phyloP scores from a whole-genome alignment of 495 filamentous ascomycete species.

The Aspergillus affinis region DNA sequence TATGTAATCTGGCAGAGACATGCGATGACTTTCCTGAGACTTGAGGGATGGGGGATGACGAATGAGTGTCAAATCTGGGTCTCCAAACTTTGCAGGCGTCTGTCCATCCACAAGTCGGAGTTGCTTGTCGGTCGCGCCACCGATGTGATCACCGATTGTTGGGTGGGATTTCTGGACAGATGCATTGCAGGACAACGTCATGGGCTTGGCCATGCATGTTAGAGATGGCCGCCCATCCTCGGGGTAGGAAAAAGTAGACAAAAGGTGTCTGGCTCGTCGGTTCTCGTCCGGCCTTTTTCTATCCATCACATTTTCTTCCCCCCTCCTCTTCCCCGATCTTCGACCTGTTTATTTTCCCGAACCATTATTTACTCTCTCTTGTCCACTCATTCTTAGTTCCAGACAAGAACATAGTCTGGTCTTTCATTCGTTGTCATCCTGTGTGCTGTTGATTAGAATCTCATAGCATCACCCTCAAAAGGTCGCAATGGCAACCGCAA shows the following conservation, averaged over 20 bases:
- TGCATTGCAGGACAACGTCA: slow-evolving; percentile 28
- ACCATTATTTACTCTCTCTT: neutral
- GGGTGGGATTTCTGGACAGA: neutral
- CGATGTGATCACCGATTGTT: neutral
- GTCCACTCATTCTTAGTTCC: neutral
- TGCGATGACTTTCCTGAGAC: neutral
- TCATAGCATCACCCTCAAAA: neutral
- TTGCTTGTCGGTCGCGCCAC: slow-evolving; percentile 13
- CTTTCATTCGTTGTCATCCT: neutral
- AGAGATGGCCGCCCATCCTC: neutral
- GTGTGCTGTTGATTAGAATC: neutral
- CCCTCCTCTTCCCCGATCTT: neutral
- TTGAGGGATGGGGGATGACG: neutral
- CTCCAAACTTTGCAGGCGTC: slow-evolving; percentile 1
- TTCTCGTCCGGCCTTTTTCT: neutral
- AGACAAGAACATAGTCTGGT: neutral
- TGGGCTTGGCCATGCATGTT: slow-evolving; percentile 12
- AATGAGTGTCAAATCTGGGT: neutral
- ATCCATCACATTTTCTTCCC: slow-evolving; percentile 7
- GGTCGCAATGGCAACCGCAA: slow-evolving; percentile 34
- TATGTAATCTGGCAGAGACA: neutral
- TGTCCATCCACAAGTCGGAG: neutral
- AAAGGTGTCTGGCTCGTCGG: neutral
- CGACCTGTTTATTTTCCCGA: neutral
- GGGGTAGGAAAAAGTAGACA: neutral